Percentiles rank a stretch among this genome's conserved stretches.
phyloP scores from a whole-genome alignment of 2,329 filamentous ascomycete species.

The Colletotrichum echinochloae region DNA sequence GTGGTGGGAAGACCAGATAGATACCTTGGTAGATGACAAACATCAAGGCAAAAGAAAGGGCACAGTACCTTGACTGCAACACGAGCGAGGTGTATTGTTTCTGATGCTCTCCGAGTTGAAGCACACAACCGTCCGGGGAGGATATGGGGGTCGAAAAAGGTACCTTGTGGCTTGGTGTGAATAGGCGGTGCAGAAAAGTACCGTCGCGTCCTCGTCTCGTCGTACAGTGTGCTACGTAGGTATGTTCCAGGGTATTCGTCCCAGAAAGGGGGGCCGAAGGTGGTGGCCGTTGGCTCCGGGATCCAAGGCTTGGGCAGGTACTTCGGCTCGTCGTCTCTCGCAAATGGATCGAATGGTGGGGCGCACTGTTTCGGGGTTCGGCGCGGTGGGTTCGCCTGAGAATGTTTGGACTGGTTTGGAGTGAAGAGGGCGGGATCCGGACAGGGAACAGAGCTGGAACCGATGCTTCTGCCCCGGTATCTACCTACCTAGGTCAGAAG shows the following conservation, averaged over 20 bases:
- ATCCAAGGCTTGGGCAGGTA: constrained; percentile 27
- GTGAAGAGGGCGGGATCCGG: constrained; percentile 2
- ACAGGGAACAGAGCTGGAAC: constrained; percentile 39
- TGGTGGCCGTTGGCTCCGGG: constrained; percentile 28
- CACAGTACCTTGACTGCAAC: neutral
- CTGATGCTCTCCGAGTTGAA: constrained; percentile 14
- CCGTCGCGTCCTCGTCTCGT: constrained; percentile 12
- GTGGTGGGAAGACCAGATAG: neutral
- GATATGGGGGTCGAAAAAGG: constrained; percentile 1
- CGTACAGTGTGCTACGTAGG: neutral
- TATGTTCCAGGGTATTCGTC: constrained; percentile 32
- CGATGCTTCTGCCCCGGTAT: constrained; percentile 24
- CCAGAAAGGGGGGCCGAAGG: constrained; percentile 27
- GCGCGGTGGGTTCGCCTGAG: constrained; percentile 18
- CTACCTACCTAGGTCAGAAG: neutral
- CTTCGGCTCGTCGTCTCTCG: constrained; percentile 30
- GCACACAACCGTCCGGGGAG: constrained; percentile 9
- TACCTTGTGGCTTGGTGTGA: constrained; percentile 14
- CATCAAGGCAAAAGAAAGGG: neutral
- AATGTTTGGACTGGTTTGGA: constrained; percentile 21
- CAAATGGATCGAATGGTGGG: neutral
- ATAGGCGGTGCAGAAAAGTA: constrained; percentile 6
- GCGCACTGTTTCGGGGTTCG: constrained; percentile 15
- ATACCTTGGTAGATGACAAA: neutral
- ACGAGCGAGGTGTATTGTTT: neutral